phyloP scores from a whole-genome alignment of 352 stramenopile species.

The Globisporangium acanthophoron region DNA sequence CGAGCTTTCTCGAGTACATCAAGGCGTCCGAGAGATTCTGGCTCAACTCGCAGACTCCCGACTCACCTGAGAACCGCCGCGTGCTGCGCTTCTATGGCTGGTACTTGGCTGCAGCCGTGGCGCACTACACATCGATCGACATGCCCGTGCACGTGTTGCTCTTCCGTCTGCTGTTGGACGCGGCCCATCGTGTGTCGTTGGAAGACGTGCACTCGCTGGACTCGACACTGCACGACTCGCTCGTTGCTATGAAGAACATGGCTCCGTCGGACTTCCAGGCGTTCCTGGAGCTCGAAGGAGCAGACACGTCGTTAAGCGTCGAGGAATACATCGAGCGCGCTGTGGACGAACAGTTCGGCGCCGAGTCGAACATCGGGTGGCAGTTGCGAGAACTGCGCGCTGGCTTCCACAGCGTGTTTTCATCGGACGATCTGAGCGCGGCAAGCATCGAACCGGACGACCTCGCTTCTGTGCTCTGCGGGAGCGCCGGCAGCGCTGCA shows the following conservation, averaged over 20 bases:
- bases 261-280: constrained; percentile 37
- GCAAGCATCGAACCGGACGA: constrained; percentile 23
- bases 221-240: constrained; percentile 28
- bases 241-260: constrained; percentile 48
- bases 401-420: constrained; percentile 43
- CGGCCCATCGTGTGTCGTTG: constrained; percentile 24
- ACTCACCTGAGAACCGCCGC: constrained; percentile 29
- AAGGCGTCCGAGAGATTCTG: constrained; percentile 56
- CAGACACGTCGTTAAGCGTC: constrained; percentile 23
- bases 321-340: constrained; percentile 44
- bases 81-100: constrained; percentile 47
- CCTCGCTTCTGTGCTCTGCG: constrained; percentile 33
- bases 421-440: constrained; percentile 15
- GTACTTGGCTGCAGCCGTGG: constrained; percentile 51
- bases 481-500: not conserved
- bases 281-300: constrained; percentile 53
- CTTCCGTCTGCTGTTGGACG: constrained; percentile 42
- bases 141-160: constrained; percentile 40
- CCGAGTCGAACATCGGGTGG: constrained; percentile 37
- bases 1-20: constrained; percentile 46
- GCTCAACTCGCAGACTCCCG: constrained; percentile 38
- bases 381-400: constrained; percentile 35
- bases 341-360: constrained; percentile 45
- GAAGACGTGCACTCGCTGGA: constrained; percentile 48
- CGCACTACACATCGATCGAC: constrained; percentile 34